Base-by-base conservation (phyloP, 306 rosid genomes). In the Castanospermum australe region DNA sequence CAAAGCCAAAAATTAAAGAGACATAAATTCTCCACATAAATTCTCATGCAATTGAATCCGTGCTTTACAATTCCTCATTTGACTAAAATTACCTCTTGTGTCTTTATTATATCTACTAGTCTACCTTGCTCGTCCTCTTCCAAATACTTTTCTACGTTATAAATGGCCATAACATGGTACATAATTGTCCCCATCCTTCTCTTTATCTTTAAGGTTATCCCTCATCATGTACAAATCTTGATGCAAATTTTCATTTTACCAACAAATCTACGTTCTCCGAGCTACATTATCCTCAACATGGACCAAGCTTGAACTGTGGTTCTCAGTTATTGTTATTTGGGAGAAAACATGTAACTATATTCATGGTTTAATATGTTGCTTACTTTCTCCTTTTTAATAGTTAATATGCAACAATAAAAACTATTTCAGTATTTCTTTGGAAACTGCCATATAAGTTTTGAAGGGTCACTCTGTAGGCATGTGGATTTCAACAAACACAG, bases 341-440 rank as follows among this genome's bases (percentile, higher is more conserved):
- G 35, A 41, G 10, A 6, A 13, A 41, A 47, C 71, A 5, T 39
- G 52, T 28, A 10, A 17, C 28, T 30, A 14, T 69, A 0, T 24
- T 8, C n/a, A 21, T 51, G 39, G 18, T 22, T 42, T 32, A 32
- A 25, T 68, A 39, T 68, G 48, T 50, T 63, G 67, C 47, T 57
- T 71, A 28, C 60, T 62, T 71, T 41, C 57, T 64, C 47, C 25
- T 71, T 60, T 36, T 25, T n/a, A n/a, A 4, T 54, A 24, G 45
- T 80, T 59, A 36, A 35, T 18, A 76, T 55, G 36, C 66, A 52
- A 62, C 33, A 44, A 32, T 39, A 79, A 63, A 65, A 33, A 64
- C 51, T 66, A 56, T 36, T 44, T 42, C 25, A 21, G 44, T 55
- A 38, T 52, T 33, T 54, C 66, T 76, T 20, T 28, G 15, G 76